phyloP scores from a whole-genome alignment of 1,284 basidiomycete species.

The Papiliotrema fonsecae region DNA sequence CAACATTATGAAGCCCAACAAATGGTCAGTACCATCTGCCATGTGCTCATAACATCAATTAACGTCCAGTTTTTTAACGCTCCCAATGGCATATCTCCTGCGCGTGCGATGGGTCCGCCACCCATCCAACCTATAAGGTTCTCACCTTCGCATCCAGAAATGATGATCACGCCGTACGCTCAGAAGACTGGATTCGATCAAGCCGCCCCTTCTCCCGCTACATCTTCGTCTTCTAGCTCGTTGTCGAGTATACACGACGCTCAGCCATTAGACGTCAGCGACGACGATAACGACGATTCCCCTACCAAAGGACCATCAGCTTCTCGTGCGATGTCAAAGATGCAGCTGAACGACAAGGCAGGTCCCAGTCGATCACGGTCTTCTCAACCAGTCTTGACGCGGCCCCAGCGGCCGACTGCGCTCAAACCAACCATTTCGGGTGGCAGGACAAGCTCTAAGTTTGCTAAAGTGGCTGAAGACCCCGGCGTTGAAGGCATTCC shows the following conservation, averaged over 20 bases:
- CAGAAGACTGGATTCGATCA: constrained; percentile 16
- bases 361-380: neutral
- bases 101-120: constrained; percentile 41
- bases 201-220: constrained; percentile 22
- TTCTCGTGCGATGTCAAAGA: constrained; percentile 18
- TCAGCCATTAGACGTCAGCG: constrained; percentile 17
- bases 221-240: constrained; percentile 13
- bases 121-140: constrained; percentile 29
- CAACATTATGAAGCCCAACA: neutral
- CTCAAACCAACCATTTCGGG: constrained; percentile 14
- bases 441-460: constrained; percentile 36
- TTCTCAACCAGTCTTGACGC: neutral
- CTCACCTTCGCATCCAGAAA: constrained; percentile 18
- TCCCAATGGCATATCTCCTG: constrained; percentile 41
- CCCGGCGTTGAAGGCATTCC: constrained; percentile 56
- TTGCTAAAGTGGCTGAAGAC: constrained; percentile 41
- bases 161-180: constrained; percentile 27
- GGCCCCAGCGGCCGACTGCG: constrained; percentile 10
- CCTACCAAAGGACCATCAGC: constrained; percentile 28
- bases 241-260: constrained; percentile 1
- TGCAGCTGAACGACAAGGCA: constrained; percentile 17
- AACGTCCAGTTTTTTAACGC: neutral
- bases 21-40: neutral
- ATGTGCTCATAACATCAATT: constrained; percentile 3
- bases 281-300: constrained; percentile 40